Evolutionary conservation across 768 basidiomycete species (phyloP).

Genomic region (Trametes cubensis): DNA sequence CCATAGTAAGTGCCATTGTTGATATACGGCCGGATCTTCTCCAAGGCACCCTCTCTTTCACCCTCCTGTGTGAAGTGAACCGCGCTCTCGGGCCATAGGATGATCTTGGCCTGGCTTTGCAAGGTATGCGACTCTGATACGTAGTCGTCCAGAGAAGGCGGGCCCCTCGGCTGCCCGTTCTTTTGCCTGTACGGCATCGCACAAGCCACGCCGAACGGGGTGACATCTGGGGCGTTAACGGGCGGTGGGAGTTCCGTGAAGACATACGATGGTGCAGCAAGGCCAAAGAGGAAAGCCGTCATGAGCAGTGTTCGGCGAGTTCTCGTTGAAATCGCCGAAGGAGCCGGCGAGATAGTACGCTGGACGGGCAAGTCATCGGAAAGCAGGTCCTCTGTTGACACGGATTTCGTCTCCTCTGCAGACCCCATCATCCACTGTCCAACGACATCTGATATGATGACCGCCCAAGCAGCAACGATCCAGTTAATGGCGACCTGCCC

Average conservation of each 20-base stretch:
- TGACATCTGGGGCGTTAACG: slow-evolving; percentile 42
- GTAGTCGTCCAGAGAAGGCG: slow-evolving; percentile 58
- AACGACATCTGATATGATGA: slow-evolving; percentile 56
- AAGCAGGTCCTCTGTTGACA: slow-evolving; percentile 1
- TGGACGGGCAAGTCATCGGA: slow-evolving; percentile 16
- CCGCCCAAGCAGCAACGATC: slow-evolving; percentile 76
- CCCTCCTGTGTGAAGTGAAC: slow-evolving; percentile 57
- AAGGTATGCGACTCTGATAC: slow-evolving; percentile 58
- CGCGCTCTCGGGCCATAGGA: slow-evolving; percentile 84
- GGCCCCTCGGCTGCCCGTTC: slow-evolving; percentile 40
- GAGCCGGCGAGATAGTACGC: slow-evolving; percentile 10
- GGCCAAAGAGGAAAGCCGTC: slow-evolving; percentile 41
- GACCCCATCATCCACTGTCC: slow-evolving; percentile 61
- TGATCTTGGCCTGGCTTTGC: slow-evolving; percentile 49
- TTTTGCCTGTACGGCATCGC: slow-evolving; percentile 55
- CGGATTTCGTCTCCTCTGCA: slow-evolving; percentile 12
- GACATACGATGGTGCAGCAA: slow-evolving; percentile 61
- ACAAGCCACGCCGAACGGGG: slow-evolving; percentile 67
- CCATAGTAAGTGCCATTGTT: slow-evolving; percentile 54
- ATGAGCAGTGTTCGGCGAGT: slow-evolving; percentile 40
- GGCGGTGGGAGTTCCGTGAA: slow-evolving; percentile 44
- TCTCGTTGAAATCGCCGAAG: not conserved
- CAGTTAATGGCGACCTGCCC: slow-evolving; percentile 72
- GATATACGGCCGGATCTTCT: slow-evolving; percentile 40
- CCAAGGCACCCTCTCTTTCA: slow-evolving; percentile 55